Percentiles rank a stretch among this genome's conserved stretches.
These are phyloP conservation scores for Tympanopsis confertula DNA, from an alignment of 2,329 filamentous ascomycete genomes.

Conservation along the genomic window DNA sequence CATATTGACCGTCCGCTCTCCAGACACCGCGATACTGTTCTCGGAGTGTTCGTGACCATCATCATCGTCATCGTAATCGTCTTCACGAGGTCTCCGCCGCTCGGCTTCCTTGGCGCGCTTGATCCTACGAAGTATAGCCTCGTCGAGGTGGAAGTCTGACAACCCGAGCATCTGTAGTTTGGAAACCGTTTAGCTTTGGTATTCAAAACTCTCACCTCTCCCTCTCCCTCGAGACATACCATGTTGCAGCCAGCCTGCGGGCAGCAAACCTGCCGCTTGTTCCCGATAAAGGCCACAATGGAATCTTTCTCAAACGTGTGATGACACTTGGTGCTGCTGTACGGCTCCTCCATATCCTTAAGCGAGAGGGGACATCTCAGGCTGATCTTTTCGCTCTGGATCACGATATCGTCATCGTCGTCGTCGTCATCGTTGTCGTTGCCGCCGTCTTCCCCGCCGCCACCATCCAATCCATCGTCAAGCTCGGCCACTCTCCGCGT, in stretches of 20 bases:
- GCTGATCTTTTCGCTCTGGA: conserved; percentile 51
- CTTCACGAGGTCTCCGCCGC: too few species aligned
- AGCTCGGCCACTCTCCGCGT: too few species aligned
- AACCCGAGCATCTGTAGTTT: conserved; percentile 30
- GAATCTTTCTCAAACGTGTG: conserved; percentile 61
- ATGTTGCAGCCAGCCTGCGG: conserved; percentile 53
- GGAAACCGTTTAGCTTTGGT: conserved; percentile 1
- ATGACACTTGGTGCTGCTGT: conserved; percentile 54
- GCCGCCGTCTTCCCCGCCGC: conserved; percentile 7
- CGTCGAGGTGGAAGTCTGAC: conserved; percentile 43
- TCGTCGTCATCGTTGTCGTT: conserved; percentile 28
- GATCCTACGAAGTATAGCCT: conserved; percentile 43
- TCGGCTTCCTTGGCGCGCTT: conserved; percentile 36
- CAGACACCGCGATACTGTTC: conserved; percentile 11
- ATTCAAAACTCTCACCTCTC: conserved; percentile 9
- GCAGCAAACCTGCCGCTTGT: conserved; percentile 34
- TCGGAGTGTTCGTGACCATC: conserved; percentile 23
- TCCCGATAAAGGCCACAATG: conserved; percentile 41
- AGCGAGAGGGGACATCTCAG: conserved; percentile 62
- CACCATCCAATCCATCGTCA: too few species aligned
- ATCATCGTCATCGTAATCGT: conserved; percentile 29
- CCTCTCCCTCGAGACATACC: too few species aligned
- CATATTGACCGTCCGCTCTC: too few species aligned
- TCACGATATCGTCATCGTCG: conserved; percentile 57
- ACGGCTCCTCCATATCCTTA: conserved; percentile 51